Evolutionary conservation across 176 grass and related monocot species (phyloP).

Genomic region (Musa itinerans): DNA sequence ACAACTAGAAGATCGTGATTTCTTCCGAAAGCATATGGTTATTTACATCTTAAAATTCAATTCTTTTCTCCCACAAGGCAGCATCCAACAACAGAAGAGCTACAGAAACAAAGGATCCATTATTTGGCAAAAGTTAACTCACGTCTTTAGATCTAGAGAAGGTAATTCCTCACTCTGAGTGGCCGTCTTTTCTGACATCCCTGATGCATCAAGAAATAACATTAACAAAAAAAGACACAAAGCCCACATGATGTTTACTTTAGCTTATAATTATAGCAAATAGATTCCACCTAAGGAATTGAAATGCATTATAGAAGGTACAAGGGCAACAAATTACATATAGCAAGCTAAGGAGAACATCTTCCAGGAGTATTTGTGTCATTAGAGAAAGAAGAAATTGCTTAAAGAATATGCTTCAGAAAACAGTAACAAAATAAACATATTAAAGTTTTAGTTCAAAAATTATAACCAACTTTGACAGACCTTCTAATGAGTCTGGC

Average conservation of each 20-base stretch:
- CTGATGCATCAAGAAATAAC: constrained; percentile 27
- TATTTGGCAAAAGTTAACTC: constrained; percentile 23
- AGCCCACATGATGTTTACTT: not conserved
- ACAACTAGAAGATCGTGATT: not conserved
- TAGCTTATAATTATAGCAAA: not conserved
- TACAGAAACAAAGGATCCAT: not conserved
- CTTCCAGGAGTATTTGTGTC: not conserved
- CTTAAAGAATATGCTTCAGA: not conserved
- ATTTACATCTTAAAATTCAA: no score
- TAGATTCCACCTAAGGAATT: not conserved
- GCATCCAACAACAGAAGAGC: not conserved
- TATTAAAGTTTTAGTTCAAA: not conserved
- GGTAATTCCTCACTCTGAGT: constrained; percentile 37
- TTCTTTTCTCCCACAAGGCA: no score
- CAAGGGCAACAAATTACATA: not conserved
- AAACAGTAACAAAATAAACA: constrained; percentile 8
- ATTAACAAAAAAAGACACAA: not conserved
- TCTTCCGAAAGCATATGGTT: no score
- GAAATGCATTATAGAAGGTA: not conserved
- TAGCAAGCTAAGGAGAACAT: not conserved
- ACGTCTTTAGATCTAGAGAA: constrained; percentile 59
- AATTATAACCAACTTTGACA: not conserved
- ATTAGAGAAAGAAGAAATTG: not conserved
- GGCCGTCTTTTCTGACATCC: constrained; percentile 35
- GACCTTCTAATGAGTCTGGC: constrained; percentile 76